Evolutionary conservation across 176 grass and related monocot genomes (phyloP).

Genomic region (Raddia distichophylla): DNA sequence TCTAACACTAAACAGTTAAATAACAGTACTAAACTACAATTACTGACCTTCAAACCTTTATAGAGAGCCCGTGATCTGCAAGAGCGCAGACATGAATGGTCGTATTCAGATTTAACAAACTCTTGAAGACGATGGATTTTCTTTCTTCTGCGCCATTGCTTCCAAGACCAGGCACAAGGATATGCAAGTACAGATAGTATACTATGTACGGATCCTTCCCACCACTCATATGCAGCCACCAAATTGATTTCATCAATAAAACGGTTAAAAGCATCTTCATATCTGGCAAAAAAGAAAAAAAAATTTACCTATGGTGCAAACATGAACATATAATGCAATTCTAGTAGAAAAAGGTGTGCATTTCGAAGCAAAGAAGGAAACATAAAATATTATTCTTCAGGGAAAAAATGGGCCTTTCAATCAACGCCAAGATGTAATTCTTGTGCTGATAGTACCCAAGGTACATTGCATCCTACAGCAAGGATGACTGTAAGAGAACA

Average conservation of each 20-base stretch:
- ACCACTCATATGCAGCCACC: slow-evolving; percentile 96
- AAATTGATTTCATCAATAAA: slow-evolving; percentile 98
- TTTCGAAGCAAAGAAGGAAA: slow-evolving; percentile 13
- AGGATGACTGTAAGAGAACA: slow-evolving; percentile 1
- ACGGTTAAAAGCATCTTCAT: slow-evolving; percentile 97
- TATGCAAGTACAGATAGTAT: slow-evolving; percentile 95
- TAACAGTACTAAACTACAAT: neutral
- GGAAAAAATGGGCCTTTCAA: neutral
- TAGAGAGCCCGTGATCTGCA: slow-evolving; percentile 99
- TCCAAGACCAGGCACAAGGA: slow-evolving; percentile 99
- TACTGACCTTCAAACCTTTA: slow-evolving; percentile 99
- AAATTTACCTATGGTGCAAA: neutral
- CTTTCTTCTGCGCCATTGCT: slow-evolving; percentile 95
- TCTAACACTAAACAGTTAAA: neutral
- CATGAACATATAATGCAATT: neutral
- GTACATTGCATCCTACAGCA: neutral
- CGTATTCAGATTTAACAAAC: slow-evolving; percentile 96
- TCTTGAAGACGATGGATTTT: slow-evolving; percentile 92
- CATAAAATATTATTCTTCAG: slow-evolving; percentile 10
- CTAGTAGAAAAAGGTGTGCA: neutral
- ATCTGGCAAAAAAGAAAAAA: slow-evolving; percentile 51
- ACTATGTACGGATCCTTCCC: slow-evolving; percentile 97
- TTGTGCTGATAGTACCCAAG: neutral
- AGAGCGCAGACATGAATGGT: slow-evolving; percentile 93
- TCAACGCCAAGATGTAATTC: neutral